These are phyloP conservation scores for Alternaria gaisen DNA, from an alignment of 2,329 filamentous ascomycete species.

Conservation along the genomic window DNA sequence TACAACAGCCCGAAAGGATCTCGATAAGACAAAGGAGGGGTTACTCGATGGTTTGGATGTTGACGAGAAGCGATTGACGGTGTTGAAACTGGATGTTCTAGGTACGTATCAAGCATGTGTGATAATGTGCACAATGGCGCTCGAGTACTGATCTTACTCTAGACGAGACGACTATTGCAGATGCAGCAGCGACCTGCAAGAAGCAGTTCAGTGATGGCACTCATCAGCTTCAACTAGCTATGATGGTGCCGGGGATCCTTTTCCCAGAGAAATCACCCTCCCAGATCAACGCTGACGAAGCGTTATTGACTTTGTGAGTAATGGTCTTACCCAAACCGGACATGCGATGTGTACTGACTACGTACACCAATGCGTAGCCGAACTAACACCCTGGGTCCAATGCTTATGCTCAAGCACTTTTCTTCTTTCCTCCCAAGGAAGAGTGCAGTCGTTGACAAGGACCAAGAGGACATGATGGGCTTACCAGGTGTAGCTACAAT, in stretches of 20 bases:
- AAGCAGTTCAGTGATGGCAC: conserved; percentile 59
- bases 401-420: conserved; percentile 82
- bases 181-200: conserved; percentile 64
- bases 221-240: conserved; percentile 71
- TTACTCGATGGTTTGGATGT: conserved; percentile 62
- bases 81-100: conserved; percentile 66
- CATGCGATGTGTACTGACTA: neutral
- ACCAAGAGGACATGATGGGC: conserved; percentile 31
- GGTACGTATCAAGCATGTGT: conserved; percentile 52
- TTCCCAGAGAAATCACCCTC: conserved; percentile 74
- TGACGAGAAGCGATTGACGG: conserved; percentile 58
- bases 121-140: neutral
- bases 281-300: conserved; percentile 68
- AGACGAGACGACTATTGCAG: conserved; percentile 70
- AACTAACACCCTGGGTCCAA: conserved; percentile 76
- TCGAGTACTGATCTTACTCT: neutral
- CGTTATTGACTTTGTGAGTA: conserved; percentile 69
- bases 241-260: conserved; percentile 76
- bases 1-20: conserved; percentile 66
- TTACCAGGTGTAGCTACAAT: conserved; percentile 67
- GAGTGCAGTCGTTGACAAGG: conserved; percentile 13
- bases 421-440: conserved; percentile 72
- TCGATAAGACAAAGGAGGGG: conserved; percentile 58
- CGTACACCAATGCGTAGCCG: conserved; percentile 38
- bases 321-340: neutral